Evolutionary conservation across 1,139 yeast species (phyloP).

Genomic region (Pichia terricola): DNA sequence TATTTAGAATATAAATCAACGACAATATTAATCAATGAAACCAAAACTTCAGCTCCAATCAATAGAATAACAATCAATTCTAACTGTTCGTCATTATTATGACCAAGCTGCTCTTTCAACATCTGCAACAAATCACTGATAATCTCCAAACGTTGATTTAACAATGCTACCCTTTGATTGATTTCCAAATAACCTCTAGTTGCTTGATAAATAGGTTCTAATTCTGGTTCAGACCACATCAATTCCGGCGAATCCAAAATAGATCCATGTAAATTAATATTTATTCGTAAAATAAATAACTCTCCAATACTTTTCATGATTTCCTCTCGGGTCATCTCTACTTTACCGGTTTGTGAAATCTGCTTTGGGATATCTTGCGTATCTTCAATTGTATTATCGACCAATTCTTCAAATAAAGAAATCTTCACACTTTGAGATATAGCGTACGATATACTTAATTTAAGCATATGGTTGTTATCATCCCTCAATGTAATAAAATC

Average conservation of each 20-base stretch:
- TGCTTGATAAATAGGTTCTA: slow-evolving; percentile 95
- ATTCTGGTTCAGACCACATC: slow-evolving; percentile 98
- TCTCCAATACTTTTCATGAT: slow-evolving; percentile 97
- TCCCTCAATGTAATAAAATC: slow-evolving; percentile 90
- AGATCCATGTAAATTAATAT: slow-evolving; percentile 88
- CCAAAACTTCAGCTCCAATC: slow-evolving; percentile 86
- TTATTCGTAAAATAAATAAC: slow-evolving; percentile 79
- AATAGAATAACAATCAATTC: slow-evolving; percentile 89
- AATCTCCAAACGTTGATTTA: slow-evolving; percentile 88
- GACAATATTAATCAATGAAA: slow-evolving; percentile 64
- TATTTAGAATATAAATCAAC: slow-evolving; percentile 21
- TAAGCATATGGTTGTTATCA: slow-evolving; percentile 83
- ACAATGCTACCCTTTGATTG: slow-evolving; percentile 79
- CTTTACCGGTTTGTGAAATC: slow-evolving; percentile 89
- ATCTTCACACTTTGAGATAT: slow-evolving; percentile 90
- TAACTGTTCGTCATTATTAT: slow-evolving; percentile 80
- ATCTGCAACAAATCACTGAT: slow-evolving; percentile 86
- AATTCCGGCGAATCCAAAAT: slow-evolving; percentile 92
- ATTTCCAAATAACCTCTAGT: slow-evolving; percentile 91
- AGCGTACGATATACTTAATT: slow-evolving; percentile 83
- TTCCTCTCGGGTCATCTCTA: slow-evolving; percentile 86
- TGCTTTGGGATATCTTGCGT: slow-evolving; percentile 96
- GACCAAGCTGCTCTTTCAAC: slow-evolving; percentile 95
- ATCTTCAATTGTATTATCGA: slow-evolving; percentile 91
- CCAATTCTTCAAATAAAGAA: slow-evolving; percentile 87